These are phyloP conservation scores for Russula compacta DNA, from an alignment of 768 basidiomycete genomes.

Conservation along the genomic window DNA sequence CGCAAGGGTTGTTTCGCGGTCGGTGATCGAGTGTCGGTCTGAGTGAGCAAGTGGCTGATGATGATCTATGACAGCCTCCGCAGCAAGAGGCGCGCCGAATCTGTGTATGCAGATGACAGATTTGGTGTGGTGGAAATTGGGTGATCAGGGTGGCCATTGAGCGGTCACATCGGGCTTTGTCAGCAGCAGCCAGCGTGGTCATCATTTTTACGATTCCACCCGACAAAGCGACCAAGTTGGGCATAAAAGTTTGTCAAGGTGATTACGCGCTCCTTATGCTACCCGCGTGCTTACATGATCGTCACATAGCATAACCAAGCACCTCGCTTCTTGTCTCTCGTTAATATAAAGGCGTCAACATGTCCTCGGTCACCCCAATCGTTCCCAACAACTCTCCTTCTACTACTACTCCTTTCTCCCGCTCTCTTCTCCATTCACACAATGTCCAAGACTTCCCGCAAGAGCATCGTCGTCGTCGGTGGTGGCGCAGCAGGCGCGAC, in stretches of 20 bases:
- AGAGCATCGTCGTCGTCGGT: slow-evolving; percentile 43
- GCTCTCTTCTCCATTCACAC: background rate
- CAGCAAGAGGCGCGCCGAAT: too few relatives aligned
- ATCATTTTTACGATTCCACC: background rate
- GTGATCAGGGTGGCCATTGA: too few relatives aligned
- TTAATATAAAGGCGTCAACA: background rate
- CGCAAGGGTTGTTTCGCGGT: too few relatives aligned
- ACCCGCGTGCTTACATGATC: background rate
- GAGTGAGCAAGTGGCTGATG: too few relatives aligned
- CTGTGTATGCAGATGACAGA: too few relatives aligned
- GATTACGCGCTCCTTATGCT: background rate
- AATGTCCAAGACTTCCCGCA: slow-evolving; percentile 12
- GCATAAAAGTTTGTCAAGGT: background rate
- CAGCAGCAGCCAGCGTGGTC: background rate
- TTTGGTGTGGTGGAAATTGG: too few relatives aligned
- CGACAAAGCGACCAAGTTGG: background rate
- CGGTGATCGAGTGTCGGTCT: too few relatives aligned
- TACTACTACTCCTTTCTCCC: background rate
- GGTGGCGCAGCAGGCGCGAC: slow-evolving; percentile 47
- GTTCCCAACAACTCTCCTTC: background rate
- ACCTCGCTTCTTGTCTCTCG: background rate
- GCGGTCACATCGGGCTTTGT: background rate
- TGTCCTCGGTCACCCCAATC: background rate
- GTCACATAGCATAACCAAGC: too few relatives aligned
- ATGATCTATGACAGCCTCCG: too few relatives aligned